Evolutionary conservation across 768 basidiomycete genomes (phyloP).

Genomic region (Panaeolus papilionaceus): DNA sequence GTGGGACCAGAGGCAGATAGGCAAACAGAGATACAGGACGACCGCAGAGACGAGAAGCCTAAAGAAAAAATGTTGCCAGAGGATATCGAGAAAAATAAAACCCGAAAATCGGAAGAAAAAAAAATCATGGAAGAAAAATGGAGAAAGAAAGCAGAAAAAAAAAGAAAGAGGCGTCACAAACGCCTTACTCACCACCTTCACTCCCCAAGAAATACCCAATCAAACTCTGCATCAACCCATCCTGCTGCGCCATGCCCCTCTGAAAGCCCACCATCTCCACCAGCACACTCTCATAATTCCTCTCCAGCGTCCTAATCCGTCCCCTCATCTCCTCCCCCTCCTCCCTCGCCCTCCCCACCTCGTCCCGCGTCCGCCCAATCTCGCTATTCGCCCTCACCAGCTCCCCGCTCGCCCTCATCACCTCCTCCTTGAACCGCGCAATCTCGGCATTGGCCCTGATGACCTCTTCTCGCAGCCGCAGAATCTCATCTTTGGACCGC

Average conservation of each 20-base stretch:
- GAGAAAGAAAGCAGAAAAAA: conserved; percentile 15
- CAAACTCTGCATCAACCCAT: conserved; percentile 80
- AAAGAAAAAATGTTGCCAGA: conserved; percentile 3
- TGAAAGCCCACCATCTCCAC: conserved; percentile 46
- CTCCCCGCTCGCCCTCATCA: background rate
- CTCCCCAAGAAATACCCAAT: conserved; percentile 82
- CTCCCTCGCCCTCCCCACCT: conserved; percentile 37
- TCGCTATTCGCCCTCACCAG: background rate
- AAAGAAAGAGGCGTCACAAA: conserved; percentile 7
- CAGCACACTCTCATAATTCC: conserved; percentile 44
- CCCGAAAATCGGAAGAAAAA: background rate
- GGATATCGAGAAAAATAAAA: background rate
- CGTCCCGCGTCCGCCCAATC: conserved; percentile 21
- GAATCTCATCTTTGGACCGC: background rate
- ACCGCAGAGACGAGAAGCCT: background rate
- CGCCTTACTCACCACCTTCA: conserved; percentile 52
- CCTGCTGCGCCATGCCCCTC: conserved; percentile 72
- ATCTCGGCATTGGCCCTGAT: background rate
- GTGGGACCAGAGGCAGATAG: background rate
- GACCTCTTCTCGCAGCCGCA: background rate
- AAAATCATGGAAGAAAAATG: conserved; percentile 11
- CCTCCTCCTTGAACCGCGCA: background rate
- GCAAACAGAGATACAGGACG: background rate
- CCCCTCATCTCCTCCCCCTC: conserved; percentile 41
- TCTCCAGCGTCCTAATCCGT: conserved; percentile 42